These are phyloP conservation scores for Ophiocordyceps camponoti-saundersi DNA, from an alignment of 2,329 filamentous ascomycete genomes.

Conservation along the genomic window DNA sequence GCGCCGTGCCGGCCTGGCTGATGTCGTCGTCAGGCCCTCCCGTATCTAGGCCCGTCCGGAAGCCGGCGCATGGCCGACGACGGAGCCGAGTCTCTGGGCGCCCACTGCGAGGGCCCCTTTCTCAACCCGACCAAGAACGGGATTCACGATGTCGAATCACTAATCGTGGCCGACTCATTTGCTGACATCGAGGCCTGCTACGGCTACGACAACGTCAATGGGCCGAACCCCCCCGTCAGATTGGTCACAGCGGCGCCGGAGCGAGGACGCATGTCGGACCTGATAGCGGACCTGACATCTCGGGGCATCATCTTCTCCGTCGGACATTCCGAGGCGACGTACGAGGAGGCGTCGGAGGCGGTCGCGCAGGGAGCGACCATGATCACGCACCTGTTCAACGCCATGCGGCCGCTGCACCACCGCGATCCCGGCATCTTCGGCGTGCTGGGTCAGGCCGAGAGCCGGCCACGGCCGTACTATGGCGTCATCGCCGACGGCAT, in stretches of 20 bases:
- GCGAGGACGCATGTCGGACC: constrained; percentile 47
- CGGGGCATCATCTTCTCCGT: constrained; percentile 62
- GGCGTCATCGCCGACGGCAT: constrained; percentile 85
- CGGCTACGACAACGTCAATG: constrained; percentile 48
- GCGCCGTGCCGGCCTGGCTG: background rate
- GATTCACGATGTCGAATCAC: constrained; percentile 60
- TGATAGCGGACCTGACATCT: constrained; percentile 49
- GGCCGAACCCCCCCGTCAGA: constrained; percentile 34
- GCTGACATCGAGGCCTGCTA: constrained; percentile 55
- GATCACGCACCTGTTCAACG: constrained; percentile 91
- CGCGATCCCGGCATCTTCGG: constrained; percentile 85
- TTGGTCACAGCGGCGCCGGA: constrained; percentile 84
- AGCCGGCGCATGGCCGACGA: constrained; percentile 38
- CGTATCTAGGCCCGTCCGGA: constrained; percentile 60
- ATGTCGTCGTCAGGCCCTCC: constrained; percentile 38
- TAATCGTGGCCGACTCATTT: constrained; percentile 47
- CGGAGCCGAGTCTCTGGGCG: constrained; percentile 75
- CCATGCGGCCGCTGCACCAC: constrained; percentile 81
- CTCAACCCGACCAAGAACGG: constrained; percentile 71
- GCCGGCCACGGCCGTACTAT: constrained; percentile 52
- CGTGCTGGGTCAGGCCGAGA: constrained; percentile 53
- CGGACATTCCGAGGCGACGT: constrained; percentile 76
- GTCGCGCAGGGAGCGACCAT: constrained; percentile 64
- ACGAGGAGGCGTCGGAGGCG: constrained; percentile 59
- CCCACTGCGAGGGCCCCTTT: constrained; percentile 85